These are phyloP conservation scores for Globisporangium nunn DNA, from an alignment of 352 stramenopile species.

Conservation along the genomic window DNA sequence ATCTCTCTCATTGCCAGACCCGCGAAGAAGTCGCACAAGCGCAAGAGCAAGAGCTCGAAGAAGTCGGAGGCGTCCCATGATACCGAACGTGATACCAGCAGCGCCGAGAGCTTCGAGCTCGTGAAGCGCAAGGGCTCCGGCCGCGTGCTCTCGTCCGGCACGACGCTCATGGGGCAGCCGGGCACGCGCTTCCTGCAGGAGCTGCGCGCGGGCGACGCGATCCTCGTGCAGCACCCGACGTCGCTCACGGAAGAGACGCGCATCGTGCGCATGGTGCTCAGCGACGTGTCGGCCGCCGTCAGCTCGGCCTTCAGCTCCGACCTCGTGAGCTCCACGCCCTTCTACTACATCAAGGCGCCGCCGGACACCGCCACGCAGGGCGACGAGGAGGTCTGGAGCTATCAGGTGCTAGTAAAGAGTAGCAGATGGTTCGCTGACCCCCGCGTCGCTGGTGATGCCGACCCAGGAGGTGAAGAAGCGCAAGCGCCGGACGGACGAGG, in stretches of 20 bases:
- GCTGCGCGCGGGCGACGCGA: constrained; percentile 70
- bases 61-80: constrained; percentile 21
- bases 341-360: constrained; percentile 86
- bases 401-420: too few species aligned
- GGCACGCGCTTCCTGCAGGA: constrained; percentile 82
- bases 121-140: constrained; percentile 72
- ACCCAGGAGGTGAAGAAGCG: constrained; percentile 35
- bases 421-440: too few species aligned
- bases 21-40: constrained; percentile 37
- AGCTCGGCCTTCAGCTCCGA: constrained; percentile 87
- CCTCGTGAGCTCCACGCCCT: constrained; percentile 82
- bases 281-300: constrained; percentile 78
- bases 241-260: constrained; percentile 80
- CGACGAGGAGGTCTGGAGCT: constrained; percentile 22
- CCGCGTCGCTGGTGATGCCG: background rate
- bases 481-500: constrained; percentile 48
- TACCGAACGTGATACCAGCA: constrained; percentile 11
- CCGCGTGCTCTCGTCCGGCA: constrained; percentile 82
- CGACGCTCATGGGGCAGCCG: constrained; percentile 79
- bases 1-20: constrained; percentile 13
- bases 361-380: constrained; percentile 42
- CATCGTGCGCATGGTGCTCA: constrained; percentile 89
- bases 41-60: constrained; percentile 37
- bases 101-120: constrained; percentile 49
- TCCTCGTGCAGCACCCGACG: constrained; percentile 86